Base-by-base conservation (phyloP, 2,329 filamentous ascomycete species). In the Arthrinium puccinioides region DNA sequence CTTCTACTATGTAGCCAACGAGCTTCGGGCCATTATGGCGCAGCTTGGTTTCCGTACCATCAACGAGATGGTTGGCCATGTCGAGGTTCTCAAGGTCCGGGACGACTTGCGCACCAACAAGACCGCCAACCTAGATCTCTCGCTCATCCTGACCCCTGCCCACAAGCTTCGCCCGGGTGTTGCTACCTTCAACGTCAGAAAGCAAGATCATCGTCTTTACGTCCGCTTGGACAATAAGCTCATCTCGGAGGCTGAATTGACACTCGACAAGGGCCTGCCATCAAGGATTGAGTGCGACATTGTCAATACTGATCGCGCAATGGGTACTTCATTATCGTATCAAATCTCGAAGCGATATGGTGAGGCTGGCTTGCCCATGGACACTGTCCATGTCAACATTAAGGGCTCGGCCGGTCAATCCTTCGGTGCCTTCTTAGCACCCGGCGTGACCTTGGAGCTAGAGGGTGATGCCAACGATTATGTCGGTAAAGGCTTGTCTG, bases 381-480 rank as follows among this genome's bases (percentile, higher is more conserved):
- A 96, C 57, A 96, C 90, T 15, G 87, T 97, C 39, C 90, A 97
- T 56, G 87, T 87, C 59, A 96, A 95, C 57, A 92, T 96, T 61
- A 89, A 92, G 71, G 90, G 90, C 30, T 96, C 90, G 38, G 90
- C 90, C 48, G 90, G 90, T 52, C 90, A 97, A 63, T 96, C 90
- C 1, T 97, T 97, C 53, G 90, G 90, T 67, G 89, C 89, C 35
- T 96, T 84, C 72, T 75, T 96, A 40, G 89, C 90, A 31, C 86
- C 89, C 44, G 90, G 90, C 75, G 81, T 96, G 31, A 97, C 90
- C 1, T 70, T 97, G 32, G 90, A 97, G 64, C 79, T 97, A 26
- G 90, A 97, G 67, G 90, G 90, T 64, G 90, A 97, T 59, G 72
- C 87, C 57, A 97, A 97, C 61, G 90, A 97, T 60, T 97, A 96